phyloP scores from a whole-genome alignment of 495 filamentous ascomycete species.

The Penicillium maclennaniae region DNA sequence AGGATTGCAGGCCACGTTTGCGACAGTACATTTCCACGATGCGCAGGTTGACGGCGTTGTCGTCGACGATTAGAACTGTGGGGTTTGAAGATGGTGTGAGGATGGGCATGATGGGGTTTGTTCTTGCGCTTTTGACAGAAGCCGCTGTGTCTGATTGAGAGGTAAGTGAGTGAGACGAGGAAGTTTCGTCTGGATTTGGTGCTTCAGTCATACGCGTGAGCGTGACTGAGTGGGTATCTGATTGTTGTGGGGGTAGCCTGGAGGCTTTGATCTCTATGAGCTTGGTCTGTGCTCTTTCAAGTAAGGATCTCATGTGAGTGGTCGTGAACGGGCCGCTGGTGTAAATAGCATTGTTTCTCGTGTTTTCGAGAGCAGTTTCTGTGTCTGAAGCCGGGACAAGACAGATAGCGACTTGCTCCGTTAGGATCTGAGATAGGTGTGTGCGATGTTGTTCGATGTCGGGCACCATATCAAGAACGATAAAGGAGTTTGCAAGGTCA shows the following conservation, averaged over 20 bases:
- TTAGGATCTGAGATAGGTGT: slow-evolving; percentile 2
- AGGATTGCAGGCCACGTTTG: slow-evolving; percentile 9
- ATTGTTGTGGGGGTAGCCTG: background rate
- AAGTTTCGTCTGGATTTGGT: background rate
- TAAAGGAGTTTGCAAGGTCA: background rate
- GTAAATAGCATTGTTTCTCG: slow-evolving; percentile 1
- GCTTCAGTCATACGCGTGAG: background rate
- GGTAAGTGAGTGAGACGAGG: background rate
- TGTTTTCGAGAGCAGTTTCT: background rate
- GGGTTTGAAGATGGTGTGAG: background rate
- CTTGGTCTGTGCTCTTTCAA: background rate
- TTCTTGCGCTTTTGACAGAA: background rate
- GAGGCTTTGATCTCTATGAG: background rate
- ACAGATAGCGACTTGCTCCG: slow-evolving; percentile 11
- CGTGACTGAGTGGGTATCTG: background rate
- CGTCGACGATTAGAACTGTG: slow-evolving; percentile 11
- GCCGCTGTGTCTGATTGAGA: background rate
- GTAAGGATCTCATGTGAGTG: background rate
- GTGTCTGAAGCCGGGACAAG: slow-evolving; percentile 4
- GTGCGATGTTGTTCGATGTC: slow-evolving; percentile 2
- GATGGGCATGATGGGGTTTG: background rate
- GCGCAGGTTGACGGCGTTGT: slow-evolving; percentile 16
- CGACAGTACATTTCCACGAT: slow-evolving; percentile 16
- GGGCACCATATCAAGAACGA: slow-evolving; percentile 4
- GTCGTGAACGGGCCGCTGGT: background rate